Evolutionary conservation across 2,329 filamentous ascomycete genomes (phyloP), one percentile per base, ranked within the genome.

Genomic region (Colletotrichum theobromicola): DNA sequence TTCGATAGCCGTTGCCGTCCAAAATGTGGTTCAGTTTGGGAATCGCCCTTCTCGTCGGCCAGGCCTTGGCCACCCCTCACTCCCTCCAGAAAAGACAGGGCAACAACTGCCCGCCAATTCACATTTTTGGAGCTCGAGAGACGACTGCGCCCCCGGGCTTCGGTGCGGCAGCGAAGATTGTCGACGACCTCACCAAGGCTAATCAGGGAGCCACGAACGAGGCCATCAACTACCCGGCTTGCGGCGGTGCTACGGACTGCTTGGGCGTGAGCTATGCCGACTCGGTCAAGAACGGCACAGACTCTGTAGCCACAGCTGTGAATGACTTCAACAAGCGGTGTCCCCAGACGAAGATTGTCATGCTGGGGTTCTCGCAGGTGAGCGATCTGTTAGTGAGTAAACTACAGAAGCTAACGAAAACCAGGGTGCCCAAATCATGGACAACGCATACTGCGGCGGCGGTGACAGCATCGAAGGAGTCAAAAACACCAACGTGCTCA

Each of bases 361-460:
- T 93, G 12, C 87, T 92, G 24, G 91, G 91, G 5, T 93, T 93
- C 82, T 92, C 89, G 2, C 90, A 92, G 83, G 88, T 89, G 79
- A 30, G 81, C n/a, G 6, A 13, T 30, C 32, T 7, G 26, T 13
- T 18, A 16, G n/a, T 8, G 63, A 3, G 24, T 21, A 37, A 4
- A 15, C 1, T 2, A 12, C 75, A 13, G 32, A 2, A 5, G 16
- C 64, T 76, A 9, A 75, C 62, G 4, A 2, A 57, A 7, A 9
- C 8, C 42, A 91, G 87, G 91, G 91, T 18, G 90, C 88, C 4
- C 90, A 93, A 78, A 92, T 93, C 78, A 89, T 91, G 83, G 90
- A 93, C 77, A 90, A 91, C 76, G 90, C 90, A 3, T 80, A 92
- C 58, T 93, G 91, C 75, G 91, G 91, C n/a, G 91, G 91, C 35